phyloP scores from a whole-genome alignment of 2,329 filamentous ascomycete species.

The Chaetomiaceae sp. region DNA sequence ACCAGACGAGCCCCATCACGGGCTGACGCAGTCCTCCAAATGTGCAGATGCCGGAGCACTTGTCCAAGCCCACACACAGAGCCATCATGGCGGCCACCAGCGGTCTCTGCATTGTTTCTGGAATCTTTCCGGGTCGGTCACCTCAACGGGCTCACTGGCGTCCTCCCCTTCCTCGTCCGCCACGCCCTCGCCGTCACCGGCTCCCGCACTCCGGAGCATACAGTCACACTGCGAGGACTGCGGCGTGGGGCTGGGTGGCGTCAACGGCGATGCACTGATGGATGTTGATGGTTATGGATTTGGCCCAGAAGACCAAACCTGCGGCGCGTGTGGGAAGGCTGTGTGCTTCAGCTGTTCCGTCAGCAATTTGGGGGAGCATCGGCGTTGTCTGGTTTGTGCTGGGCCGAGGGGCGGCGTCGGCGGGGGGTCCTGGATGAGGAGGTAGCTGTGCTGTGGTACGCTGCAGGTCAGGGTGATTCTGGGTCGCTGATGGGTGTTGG shows the following conservation, averaged over 20 bases:
- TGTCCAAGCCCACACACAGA: conserved; percentile 14
- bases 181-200: conserved; percentile 10
- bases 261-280: conserved; percentile 36
- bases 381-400: conserved; percentile 51
- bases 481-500: neutral
- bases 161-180: conserved; percentile 26
- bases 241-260: conserved; percentile 29
- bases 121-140: conserved; percentile 41
- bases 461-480: neutral
- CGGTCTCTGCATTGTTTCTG: conserved; percentile 58
- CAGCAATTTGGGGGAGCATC: conserved; percentile 52
- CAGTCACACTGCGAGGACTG: conserved; percentile 53
- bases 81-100: conserved; percentile 34
- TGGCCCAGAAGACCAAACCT: conserved; percentile 33
- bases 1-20: conserved; percentile 20
- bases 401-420: conserved; percentile 31
- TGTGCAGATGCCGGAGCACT: conserved; percentile 19
- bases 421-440: conserved; percentile 5
- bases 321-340: conserved; percentile 49
- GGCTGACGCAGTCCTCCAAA: conserved; percentile 19
- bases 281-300: conserved; percentile 35
- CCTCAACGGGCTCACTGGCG: conserved; percentile 31
- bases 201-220: neutral
- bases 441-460: neutral
- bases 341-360: conserved; percentile 59